phyloP scores from a whole-genome alignment of 2,329 filamentous ascomycete genomes.

The Alternaria hordeiaustralica region DNA sequence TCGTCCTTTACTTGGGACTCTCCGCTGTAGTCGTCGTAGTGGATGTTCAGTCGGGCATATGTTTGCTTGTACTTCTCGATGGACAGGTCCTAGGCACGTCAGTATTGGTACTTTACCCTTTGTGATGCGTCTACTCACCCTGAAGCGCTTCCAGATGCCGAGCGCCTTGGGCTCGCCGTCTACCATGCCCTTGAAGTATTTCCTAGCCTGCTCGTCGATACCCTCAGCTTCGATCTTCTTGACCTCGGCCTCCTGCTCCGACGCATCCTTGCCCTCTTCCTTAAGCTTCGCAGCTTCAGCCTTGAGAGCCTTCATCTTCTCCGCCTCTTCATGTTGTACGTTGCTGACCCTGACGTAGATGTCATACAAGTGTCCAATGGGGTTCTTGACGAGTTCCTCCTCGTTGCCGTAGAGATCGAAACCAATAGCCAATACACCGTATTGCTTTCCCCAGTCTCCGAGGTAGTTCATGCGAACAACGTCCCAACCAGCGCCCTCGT shows the following conservation, averaged over 20 bases:
- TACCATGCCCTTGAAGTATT: conserved; percentile 73
- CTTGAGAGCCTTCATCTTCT: conserved; percentile 65
- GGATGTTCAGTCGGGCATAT: conserved; percentile 69
- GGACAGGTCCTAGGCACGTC: conserved; percentile 57
- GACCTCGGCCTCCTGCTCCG: conserved; percentile 50
- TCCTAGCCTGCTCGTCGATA: conserved; percentile 74
- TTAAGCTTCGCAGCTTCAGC: conserved; percentile 47
- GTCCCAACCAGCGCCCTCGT: conserved; percentile 72
- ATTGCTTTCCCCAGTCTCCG: conserved; percentile 81
- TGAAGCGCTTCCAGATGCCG: conserved; percentile 68
- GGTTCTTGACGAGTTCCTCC: conserved; percentile 72
- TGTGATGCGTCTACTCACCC: conserved; percentile 34
- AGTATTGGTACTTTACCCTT: neutral
- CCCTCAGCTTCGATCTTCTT: conserved; percentile 48
- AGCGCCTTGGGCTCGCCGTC: conserved; percentile 66
- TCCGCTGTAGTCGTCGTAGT: conserved; percentile 71
- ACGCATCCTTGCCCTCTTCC: conserved; percentile 51
- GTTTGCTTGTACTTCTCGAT: conserved; percentile 70
- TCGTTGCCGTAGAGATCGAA: conserved; percentile 79
- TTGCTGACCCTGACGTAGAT: conserved; percentile 79
- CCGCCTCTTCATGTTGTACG: conserved; percentile 69
- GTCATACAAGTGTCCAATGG: conserved; percentile 82
- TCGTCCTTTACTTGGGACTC: conserved; percentile 71
- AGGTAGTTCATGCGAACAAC: conserved; percentile 76
- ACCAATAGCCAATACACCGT: conserved; percentile 73